phyloP scores from a whole-genome alignment of 192 early-diverging fungal genomes.

The Coemansia sp. region DNA sequence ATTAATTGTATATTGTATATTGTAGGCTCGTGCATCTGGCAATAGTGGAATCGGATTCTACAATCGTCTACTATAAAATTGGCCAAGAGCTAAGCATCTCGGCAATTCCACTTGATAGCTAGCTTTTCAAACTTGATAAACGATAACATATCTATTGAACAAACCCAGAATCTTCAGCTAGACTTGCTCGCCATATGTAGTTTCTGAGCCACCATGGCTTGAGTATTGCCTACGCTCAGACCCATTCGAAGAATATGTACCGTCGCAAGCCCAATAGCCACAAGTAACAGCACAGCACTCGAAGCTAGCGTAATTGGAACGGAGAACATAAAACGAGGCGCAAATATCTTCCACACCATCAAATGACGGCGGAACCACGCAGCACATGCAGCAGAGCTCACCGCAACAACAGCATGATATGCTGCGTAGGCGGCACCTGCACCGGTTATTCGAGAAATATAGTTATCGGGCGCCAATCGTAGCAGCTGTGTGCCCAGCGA shows the following conservation, averaged over 20 bases:
- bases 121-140: not conserved
- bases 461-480: conserved; percentile 21
- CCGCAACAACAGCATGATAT: conserved; percentile 51
- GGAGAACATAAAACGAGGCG: conserved; percentile 78
- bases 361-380: conserved; percentile 80
- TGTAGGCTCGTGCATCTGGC: not conserved
- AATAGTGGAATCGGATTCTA: not conserved
- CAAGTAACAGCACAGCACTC: conserved; percentile 8
- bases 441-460: conserved; percentile 37
- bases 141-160: not conserved
- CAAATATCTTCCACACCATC: conserved; percentile 99
- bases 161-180: not conserved
- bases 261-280: conserved; percentile 36
- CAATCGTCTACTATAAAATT: not conserved
- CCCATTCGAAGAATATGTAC: conserved; percentile 24
- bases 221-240: conserved; percentile 18
- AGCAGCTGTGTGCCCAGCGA: conserved; percentile 35
- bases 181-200: not conserved
- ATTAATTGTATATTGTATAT: not conserved
- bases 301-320: conserved; percentile 26
- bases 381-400: conserved; percentile 58
- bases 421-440: conserved; percentile 54
- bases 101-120: not conserved
- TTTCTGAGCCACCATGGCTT: conserved; percentile 13
- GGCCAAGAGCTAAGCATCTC: not conserved